Evolutionary conservation across 179 eudicot species (phyloP), one percentile per base, ranked within the genome.

Genomic region (Pouteria campechiana): DNA sequence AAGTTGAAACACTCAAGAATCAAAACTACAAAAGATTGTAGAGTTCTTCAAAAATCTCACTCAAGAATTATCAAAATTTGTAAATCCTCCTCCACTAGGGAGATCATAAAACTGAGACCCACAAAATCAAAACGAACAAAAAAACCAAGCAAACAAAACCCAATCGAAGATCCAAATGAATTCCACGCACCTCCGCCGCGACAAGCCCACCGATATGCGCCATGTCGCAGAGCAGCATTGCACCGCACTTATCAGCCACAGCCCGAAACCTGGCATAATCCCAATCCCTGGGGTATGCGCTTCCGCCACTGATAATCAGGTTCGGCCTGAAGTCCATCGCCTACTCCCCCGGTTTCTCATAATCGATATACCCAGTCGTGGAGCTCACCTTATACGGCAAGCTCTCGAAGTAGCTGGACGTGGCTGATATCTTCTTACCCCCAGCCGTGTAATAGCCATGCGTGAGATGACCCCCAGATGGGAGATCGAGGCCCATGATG

Each of bases 181-280:
- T n/a, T n/a, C n/a, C n/a, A 31, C 9, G 46, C 71, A 90, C 98
- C 95, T 86, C 73, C 44, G 98, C 95, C 68, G 98, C 98, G 58
- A 90, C 98, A 63, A 90, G 98, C 25, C 98, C 98, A 71, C 95
- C 81, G 37, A 90, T 90, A 49, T 90, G 98, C 44, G 98, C 95
- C 98, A 90, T 90, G 58, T 90, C 98, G 60, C 98, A 90, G 0
- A 90, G 81, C 84, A 90, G 70, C 44, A 81, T 60, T 0, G 98
- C 95, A 0, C 98, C 98, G 39, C 74, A 57, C 60, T 90, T 90
- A 37, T 90, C 95, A 22, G 98, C 95, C 64, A 90, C 47, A 10
- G 70, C 50, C 46, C 87, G 68, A 50, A 90, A 70, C 54, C 65
- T 53, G 5, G 68, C 63, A 46, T 90, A 90, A 64, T 90, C 98